A percentile compares a stretch with the other conserved stretches of the same genome.
phyloP scores from a whole-genome alignment of 228 moss, liverwort and hornwort genomes.

The Sphagnum magellanicum region DNA sequence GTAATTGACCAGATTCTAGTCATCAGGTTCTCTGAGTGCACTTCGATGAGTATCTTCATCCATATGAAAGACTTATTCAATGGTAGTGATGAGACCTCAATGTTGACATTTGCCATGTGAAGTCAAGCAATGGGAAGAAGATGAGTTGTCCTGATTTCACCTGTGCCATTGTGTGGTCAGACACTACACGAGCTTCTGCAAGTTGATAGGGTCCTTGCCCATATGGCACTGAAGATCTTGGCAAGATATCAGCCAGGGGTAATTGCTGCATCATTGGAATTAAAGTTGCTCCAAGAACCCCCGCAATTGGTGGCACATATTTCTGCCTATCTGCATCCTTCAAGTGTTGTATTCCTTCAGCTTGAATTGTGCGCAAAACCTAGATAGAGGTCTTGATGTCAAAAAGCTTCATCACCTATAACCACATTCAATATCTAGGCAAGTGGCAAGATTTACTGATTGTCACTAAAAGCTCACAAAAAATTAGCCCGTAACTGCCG shows the following conservation, averaged over 20 bases:
- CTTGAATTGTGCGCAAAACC: slow-evolving; percentile 75
- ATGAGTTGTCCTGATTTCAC: neutral
- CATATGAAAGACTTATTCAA: no score
- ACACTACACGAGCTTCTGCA: slow-evolving; percentile 75
- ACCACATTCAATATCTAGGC: no score
- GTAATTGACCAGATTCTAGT: no score
- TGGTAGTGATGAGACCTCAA: no score
- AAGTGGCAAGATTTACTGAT: no score
- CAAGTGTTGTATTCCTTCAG: slow-evolving; percentile 70
- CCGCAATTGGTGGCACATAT: slow-evolving; percentile 59
- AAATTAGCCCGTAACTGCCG: no score
- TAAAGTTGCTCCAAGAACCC: slow-evolving; percentile 53
- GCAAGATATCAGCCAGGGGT: slow-evolving; percentile 35
- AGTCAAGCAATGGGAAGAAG: no score
- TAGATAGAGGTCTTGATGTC: slow-evolving; percentile 4
- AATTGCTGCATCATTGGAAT: slow-evolving; percentile 46
- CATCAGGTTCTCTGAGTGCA: no score
- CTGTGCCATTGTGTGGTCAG: slow-evolving; percentile 76
- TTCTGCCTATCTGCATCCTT: slow-evolving; percentile 47
- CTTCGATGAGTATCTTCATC: no score
- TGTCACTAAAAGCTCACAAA: no score
- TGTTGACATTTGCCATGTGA: no score
- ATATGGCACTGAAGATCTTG: slow-evolving; percentile 35
- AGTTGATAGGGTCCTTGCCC: slow-evolving; percentile 71
- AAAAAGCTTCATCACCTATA: no score